Base-by-base conservation (phyloP, 2,329 filamentous ascomycete genomes). In the Alternaria metachromatica region DNA sequence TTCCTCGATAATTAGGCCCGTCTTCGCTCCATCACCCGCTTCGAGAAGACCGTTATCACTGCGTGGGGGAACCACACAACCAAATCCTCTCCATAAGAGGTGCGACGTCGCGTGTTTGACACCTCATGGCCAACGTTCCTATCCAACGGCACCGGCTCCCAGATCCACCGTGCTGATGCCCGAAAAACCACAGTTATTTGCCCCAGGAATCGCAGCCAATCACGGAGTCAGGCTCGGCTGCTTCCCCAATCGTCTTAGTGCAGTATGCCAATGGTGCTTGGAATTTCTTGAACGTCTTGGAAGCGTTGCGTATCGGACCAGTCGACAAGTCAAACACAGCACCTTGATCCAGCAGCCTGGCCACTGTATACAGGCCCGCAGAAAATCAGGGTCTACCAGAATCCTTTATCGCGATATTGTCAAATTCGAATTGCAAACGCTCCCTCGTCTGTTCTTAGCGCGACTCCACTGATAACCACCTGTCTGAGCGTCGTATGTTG, bases 381-480 rank as follows among this genome's bases (percentile, higher is more conserved):
- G 21, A n/a, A 45, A 37, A 26, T 10, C 23, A 58, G 41, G 43
- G n/a, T 46, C 54, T 61, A 51, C 43, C 21, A n/a, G 23, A 25
- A 33, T 44, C 45, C 64, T 55, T 64, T 62, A 64, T 66, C 62
- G 21, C 37, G 43, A 15, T 41, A 48, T 66, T 53, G 60, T 63
- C 55, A 54, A 49, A 59, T 62, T 54, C 25, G 28, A 62, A 50
- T 56, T 55, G 51, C 30, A 50, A 53, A 48, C 45, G 37, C 64
- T 63, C 55, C 28, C 53, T 55, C 62, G 25, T 41, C 28, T 23
- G 50, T 20, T 37, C 1, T 51, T 69, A 61, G 67, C 51, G 55
- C 49, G 54, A 60, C 65, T 69, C 65, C 67, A 66, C 67, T 69
- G 65, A 69, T 69, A 69, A 61, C 60, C 62, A 61, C 26, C 43